Evolutionary conservation across 352 stramenopile genomes (phyloP).

Genomic region (Globisporangium uncinulatum): DNA sequence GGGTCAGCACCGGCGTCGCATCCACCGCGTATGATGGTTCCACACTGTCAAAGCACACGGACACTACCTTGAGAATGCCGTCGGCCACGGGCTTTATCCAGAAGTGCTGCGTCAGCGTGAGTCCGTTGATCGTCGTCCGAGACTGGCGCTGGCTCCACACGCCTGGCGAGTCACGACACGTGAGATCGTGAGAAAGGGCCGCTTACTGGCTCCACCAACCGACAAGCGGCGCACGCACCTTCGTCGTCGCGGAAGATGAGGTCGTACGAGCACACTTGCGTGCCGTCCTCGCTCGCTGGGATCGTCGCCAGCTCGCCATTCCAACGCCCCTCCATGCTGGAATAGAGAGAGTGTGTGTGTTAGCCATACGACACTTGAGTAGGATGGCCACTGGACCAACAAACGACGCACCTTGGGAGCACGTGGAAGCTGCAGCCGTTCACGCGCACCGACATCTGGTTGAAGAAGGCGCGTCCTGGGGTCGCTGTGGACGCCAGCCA

Average conservation of each 20-base stretch:
- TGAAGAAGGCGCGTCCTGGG: constrained; percentile 72
- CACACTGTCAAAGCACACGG: neutral
- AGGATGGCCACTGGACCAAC: neutral
- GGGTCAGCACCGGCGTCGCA: neutral
- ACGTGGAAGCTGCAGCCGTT: constrained; percentile 85
- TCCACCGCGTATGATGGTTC: neutral
- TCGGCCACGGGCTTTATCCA: constrained; percentile 87
- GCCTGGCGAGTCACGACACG: constrained; percentile 10
- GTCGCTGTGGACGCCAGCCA: constrained; percentile 2
- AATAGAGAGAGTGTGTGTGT: neutral
- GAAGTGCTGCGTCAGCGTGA: constrained; percentile 84
- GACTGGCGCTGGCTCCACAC: constrained; percentile 86
- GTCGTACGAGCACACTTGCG: constrained; percentile 84
- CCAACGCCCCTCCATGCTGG: constrained; percentile 80
- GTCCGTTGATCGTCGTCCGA: constrained; percentile 77
- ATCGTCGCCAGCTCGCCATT: constrained; percentile 77
- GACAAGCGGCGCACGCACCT: constrained; percentile 17
- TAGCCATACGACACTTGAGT: neutral
- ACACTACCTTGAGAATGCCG: constrained; percentile 66
- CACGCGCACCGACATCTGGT: constrained; percentile 81
- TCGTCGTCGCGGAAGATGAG: constrained; percentile 80
- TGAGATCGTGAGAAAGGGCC: neutral
- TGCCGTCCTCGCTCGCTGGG: constrained; percentile 71
- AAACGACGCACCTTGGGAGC: constrained; percentile 37
- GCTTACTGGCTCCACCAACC: neutral